Conservation (phyloP, 2,329 filamentous ascomycete genomes). For the Dothideomycetes sp. region DNA sequence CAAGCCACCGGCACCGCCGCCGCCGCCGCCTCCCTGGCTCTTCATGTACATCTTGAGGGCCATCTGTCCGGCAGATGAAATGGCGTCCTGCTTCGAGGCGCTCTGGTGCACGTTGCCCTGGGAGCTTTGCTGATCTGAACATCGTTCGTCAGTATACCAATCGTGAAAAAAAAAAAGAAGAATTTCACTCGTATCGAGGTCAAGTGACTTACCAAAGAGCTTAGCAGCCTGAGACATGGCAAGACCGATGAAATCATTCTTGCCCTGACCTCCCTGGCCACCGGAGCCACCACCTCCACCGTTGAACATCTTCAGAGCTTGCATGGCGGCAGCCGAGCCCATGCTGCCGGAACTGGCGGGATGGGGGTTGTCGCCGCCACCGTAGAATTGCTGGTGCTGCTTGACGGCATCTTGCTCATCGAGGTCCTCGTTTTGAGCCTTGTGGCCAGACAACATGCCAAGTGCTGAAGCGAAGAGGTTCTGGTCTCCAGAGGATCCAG, state of each 20-base stretch:
- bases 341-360: slow-evolving; percentile 36
- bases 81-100: slow-evolving; percentile 69
- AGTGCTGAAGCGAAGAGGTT: slow-evolving; percentile 49
- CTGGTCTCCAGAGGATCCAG: slow-evolving; percentile 41
- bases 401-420: slow-evolving; percentile 59
- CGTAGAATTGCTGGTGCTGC: slow-evolving; percentile 69
- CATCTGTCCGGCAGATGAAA: slow-evolving; percentile 74
- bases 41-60: slow-evolving; percentile 89
- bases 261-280: slow-evolving; percentile 40
- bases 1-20: slow-evolving; percentile 42
- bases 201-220: slow-evolving; percentile 44
- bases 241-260: slow-evolving; percentile 74
- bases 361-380: slow-evolving; percentile 39
- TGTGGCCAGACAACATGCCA: slow-evolving; percentile 45
- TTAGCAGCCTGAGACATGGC: slow-evolving; percentile 84
- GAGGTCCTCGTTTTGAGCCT: slow-evolving; percentile 44
- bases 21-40: slow-evolving; percentile 46
- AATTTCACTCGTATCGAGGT: background rate
- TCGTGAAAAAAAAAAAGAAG: too few species aligned
- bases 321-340: slow-evolving; percentile 73
- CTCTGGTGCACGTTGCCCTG: slow-evolving; percentile 44
- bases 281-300: slow-evolving; percentile 26
- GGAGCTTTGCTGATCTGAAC: slow-evolving; percentile 47
- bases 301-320: slow-evolving; percentile 69
- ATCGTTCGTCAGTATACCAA: too few species aligned